phyloP scores from a whole-genome alignment of 108 stramenopile species.

The Cyclotella kingstonii region DNA sequence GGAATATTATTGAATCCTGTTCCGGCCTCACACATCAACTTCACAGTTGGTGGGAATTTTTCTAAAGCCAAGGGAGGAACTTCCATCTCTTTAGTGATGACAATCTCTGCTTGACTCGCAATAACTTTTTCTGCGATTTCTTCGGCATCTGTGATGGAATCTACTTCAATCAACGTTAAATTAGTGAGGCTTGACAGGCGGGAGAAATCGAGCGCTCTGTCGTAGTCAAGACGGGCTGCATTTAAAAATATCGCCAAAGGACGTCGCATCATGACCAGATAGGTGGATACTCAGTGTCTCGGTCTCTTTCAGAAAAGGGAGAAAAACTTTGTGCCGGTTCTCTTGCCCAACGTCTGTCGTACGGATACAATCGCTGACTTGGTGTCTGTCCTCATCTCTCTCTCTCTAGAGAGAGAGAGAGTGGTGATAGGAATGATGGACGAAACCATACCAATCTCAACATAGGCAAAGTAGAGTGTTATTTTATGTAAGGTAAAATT shows the following conservation, averaged over 20 bases:
- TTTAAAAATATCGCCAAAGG: slow-evolving; percentile 71
- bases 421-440: too few relatives aligned
- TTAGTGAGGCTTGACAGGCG: slow-evolving; percentile 47
- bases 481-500: too few relatives aligned
- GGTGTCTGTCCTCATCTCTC: too few relatives aligned
- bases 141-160: slow-evolving; percentile 53
- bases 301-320: too few relatives aligned
- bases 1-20: slow-evolving; percentile 93
- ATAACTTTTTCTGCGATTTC: slow-evolving; percentile 67
- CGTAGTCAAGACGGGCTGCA: slow-evolving; percentile 71
- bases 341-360: too few relatives aligned
- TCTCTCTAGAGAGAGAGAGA: too few relatives aligned
- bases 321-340: too few relatives aligned
- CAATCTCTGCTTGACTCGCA: slow-evolving; percentile 62
- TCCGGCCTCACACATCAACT: slow-evolving; percentile 81
- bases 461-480: too few relatives aligned
- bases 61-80: slow-evolving; percentile 48
- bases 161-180: slow-evolving; percentile 54
- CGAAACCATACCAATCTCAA: too few relatives aligned
- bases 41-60: slow-evolving; percentile 62
- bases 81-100: slow-evolving; percentile 86
- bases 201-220: slow-evolving; percentile 61
- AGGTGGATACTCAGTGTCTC: too few relatives aligned
- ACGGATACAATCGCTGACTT: too few relatives aligned
- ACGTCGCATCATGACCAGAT: slow-evolving; percentile 42